Base-by-base conservation (phyloP, 495 filamentous ascomycete genomes). In the Penicillium atrosanguineum region DNA sequence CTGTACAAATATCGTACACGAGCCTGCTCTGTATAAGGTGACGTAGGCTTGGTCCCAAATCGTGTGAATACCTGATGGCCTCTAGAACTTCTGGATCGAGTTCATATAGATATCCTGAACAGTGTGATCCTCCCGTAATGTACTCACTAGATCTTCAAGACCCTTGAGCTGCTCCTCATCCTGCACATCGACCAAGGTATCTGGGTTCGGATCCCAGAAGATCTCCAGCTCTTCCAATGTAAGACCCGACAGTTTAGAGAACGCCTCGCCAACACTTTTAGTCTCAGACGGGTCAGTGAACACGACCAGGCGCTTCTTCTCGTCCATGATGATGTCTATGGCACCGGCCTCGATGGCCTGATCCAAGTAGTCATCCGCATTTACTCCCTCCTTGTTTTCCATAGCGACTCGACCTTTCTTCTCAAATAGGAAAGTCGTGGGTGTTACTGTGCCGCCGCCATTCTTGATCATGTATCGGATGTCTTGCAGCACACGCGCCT, bases 281-380 rank as follows among this genome's bases (percentile, higher is more conserved):
- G 86, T 91, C 53, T 79, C 77, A 8, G 75, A 79, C 0, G 90
- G 87, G 58, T 91, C 85, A 0, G 89, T 92, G 69, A 81, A 88
- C 3, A 97, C 72, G 18, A 89, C 70, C 14, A 96, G 69, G 38
- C 83, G 83, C 7, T 84, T 87, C 7, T 88, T 80, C 8, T 83
- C 82, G 59, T 87, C 87, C 40, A 81, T 75, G 28, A 87, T 82
- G 3, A 95, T 80, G 64, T 97, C 94, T 52, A 87, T 83, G 7
- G 87, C 91, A 14, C 91, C 92, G 18, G 85, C 86, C 52, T 99
- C 92, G 38, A 97, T 82, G 7, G 88, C 90, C 34, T 85, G 79
- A 57, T 96, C 94, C 57, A 97, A 71, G 38, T 89, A 81, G 20
- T 87, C 81, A 50, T 96, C 91, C n/a, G 83, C 73, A 25, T 77